Evolutionary conservation across 1,284 basidiomycete genomes (phyloP).

Genomic region (Farysia itapuensis): DNA sequence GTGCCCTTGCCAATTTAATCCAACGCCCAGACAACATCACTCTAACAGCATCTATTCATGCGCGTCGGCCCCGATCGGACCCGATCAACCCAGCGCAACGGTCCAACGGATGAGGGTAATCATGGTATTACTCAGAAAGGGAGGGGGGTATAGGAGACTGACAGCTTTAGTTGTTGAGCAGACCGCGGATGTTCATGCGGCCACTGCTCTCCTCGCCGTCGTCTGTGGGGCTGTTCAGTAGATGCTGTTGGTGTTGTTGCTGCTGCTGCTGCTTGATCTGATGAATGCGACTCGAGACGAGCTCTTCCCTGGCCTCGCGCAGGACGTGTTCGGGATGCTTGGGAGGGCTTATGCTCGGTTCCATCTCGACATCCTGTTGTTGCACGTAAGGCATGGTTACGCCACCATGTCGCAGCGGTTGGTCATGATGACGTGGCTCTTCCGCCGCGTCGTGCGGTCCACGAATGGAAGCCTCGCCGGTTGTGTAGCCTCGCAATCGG

Average conservation of each 20-base stretch:
- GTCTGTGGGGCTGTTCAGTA: constrained; percentile 3
- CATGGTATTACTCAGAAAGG: no score
- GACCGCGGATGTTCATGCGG: constrained; percentile 26
- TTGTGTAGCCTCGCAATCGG: neutral
- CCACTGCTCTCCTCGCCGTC: constrained; percentile 9
- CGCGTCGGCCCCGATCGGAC: no score
- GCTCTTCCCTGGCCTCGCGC: constrained; percentile 26
- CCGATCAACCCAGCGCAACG: no score
- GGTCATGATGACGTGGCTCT: neutral
- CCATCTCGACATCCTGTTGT: constrained; percentile 28
- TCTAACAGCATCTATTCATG: no score
- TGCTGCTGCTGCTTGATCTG: constrained; percentile 12
- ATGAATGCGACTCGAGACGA: constrained; percentile 12
- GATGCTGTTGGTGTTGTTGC: no score
- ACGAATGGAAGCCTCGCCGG: neutral
- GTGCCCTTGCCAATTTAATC: no score
- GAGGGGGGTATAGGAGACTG: no score
- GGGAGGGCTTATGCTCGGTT: neutral
- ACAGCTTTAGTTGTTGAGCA: no score
- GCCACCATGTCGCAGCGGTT: neutral
- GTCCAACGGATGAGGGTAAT: no score
- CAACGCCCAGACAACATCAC: no score
- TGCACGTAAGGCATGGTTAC: neutral
- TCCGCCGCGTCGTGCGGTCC: neutral
- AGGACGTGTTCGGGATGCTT: constrained; percentile 17